phyloP scores from a whole-genome alignment of 306 rosid genomes.

The Acacia crassicarpa region DNA sequence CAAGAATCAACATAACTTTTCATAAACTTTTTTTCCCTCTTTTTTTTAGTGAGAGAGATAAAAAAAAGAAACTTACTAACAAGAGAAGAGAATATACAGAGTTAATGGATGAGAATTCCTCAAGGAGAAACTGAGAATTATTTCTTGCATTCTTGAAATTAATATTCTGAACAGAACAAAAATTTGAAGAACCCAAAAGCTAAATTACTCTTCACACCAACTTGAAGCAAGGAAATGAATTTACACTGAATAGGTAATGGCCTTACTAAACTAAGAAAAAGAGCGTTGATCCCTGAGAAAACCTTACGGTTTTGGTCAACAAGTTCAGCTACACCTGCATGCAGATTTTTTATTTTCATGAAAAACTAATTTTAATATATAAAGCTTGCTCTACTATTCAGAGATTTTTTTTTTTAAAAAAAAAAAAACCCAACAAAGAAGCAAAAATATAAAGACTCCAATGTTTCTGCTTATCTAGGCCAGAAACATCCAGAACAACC shows the following conservation, averaged over 20 bases:
- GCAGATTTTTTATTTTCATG: background rate
- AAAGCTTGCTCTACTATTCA: background rate
- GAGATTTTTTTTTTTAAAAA: background rate
- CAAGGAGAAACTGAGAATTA: background rate
- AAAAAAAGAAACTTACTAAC: background rate
- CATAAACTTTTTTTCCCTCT: background rate
- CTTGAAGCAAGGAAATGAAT: constrained; percentile 6
- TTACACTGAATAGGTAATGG: constrained; percentile 22
- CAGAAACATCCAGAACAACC: constrained; percentile 9
- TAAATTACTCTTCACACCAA: constrained; percentile 6
- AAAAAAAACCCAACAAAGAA: background rate
- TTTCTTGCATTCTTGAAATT: constrained; percentile 1
- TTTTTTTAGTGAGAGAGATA: background rate
- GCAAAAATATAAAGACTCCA: constrained; percentile 3
- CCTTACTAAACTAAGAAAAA: constrained; percentile 80
- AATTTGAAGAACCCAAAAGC: background rate
- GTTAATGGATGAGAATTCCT: background rate
- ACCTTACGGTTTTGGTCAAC: constrained; percentile 74
- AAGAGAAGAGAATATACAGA: background rate
- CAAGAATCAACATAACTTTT: background rate
- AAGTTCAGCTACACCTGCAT: constrained; percentile 67
- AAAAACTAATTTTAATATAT: constrained; percentile 16
- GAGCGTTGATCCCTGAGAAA: constrained; percentile 66
- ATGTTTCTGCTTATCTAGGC: background rate
- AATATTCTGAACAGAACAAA: constrained; percentile 3